Conservation (phyloP, 345 rosid species). For the Salix suchowensis region DNA sequence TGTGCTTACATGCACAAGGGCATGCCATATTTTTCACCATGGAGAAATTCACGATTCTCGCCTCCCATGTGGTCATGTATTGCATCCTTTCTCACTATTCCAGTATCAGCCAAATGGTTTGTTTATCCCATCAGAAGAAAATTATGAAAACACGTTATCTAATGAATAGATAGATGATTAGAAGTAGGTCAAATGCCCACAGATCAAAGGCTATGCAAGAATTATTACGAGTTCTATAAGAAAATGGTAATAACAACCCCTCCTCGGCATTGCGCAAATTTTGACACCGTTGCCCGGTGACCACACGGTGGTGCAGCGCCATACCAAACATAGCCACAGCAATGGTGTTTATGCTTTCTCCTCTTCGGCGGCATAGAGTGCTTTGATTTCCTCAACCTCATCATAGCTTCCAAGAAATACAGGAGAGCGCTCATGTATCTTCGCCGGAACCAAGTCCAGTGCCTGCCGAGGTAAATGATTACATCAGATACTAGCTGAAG, state of each 20-base stretch:
- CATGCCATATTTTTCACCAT: neutral
- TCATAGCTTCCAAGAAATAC: conserved; percentile 93
- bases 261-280: neutral
- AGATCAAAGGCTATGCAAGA: neutral
- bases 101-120: neutral
- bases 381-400: conserved; percentile 89
- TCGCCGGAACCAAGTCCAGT: conserved; percentile 67
- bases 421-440: conserved; percentile 85
- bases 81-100: neutral
- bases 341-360: conserved; percentile 24
- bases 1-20: neutral
- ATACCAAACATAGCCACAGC: neutral
- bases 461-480: conserved; percentile 46
- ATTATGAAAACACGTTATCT: neutral
- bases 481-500: neutral
- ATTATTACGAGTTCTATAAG: neutral
- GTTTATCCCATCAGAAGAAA: neutral
- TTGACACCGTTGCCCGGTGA: neutral
- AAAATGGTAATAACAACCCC: neutral
- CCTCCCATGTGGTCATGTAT: neutral
- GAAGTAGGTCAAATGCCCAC: conserved; percentile 2
- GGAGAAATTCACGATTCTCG: neutral
- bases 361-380: conserved; percentile 61
- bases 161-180: neutral
- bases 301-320: neutral